Evolutionary conservation across 768 basidiomycete genomes (phyloP).

Genomic region (Stropharia rugosoannulata): DNA sequence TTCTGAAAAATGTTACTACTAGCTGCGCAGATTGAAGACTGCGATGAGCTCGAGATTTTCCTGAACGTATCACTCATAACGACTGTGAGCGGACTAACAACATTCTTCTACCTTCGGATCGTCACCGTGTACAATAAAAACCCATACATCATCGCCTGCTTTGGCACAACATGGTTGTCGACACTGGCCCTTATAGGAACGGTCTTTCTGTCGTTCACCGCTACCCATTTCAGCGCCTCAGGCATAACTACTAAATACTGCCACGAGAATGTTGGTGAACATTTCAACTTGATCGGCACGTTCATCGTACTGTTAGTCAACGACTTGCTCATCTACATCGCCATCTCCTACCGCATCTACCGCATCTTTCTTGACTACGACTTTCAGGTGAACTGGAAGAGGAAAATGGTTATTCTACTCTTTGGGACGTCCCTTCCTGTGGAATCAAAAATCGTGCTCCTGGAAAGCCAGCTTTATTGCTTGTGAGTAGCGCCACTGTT

Average conservation of each 20-base stretch:
- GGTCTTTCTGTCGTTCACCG: conserved; percentile 19
- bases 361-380: conserved; percentile 12
- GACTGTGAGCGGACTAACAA: not conserved
- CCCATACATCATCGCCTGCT: conserved; percentile 17
- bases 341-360: conserved; percentile 28
- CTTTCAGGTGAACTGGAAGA: not conserved
- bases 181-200: conserved; percentile 7
- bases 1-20: not conserved
- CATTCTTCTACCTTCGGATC: conserved; percentile 25
- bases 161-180: conserved; percentile 27
- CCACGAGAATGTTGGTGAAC: conserved; percentile 10
- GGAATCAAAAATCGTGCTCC: conserved; percentile 9
- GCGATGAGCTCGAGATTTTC: not conserved
- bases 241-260: conserved; percentile 17
- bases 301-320: conserved; percentile 17
- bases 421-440: conserved; percentile 12
- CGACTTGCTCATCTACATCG: conserved; percentile 29
- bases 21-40: conserved; percentile 1
- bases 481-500: conserved; percentile 6
- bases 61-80: conserved; percentile 1
- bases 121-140: conserved; percentile 21
- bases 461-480: conserved; percentile 15
- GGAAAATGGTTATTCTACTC: conserved; percentile 1
- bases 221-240: conserved; percentile 14
- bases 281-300: conserved; percentile 12